Evolutionary conservation across 495 filamentous ascomycete species (phyloP).

Genomic region (Trichoderma reesei): DNA sequence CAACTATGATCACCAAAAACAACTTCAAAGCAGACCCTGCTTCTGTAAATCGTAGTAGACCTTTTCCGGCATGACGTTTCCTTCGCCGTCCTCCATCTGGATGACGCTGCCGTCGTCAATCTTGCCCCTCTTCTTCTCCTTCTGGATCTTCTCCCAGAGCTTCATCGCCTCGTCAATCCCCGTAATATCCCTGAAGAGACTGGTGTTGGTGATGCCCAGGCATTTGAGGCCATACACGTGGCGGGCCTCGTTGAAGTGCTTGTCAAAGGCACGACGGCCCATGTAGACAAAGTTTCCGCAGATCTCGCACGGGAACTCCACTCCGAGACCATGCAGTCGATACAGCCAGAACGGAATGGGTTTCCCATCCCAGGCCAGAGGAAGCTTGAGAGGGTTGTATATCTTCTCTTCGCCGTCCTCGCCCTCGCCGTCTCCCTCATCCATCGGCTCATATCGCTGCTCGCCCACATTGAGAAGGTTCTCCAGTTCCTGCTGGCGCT

Average conservation of each 20-base stretch:
- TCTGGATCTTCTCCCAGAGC: constrained; percentile 88
- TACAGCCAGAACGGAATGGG: constrained; percentile 99
- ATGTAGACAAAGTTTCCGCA: constrained; percentile 98
- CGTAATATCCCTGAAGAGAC: constrained; percentile 88
- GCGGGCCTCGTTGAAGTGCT: constrained; percentile 89
- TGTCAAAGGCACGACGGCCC: constrained; percentile 90
- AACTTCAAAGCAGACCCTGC: constrained; percentile 51
- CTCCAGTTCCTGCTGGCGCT: constrained; percentile 84
- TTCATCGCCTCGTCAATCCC: constrained; percentile 77
- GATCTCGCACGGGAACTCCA: constrained; percentile 91
- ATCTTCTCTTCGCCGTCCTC: constrained; percentile 75
- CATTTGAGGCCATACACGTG: constrained; percentile 92
- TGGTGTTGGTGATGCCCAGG: constrained; percentile 84
- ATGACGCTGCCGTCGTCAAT: constrained; percentile 71
- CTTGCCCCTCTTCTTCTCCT: constrained; percentile 71
- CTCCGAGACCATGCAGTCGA: constrained; percentile 88
- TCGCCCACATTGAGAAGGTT: constrained; percentile 63
- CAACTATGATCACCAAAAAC: neutral
- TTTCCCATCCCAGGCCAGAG: constrained; percentile 94
- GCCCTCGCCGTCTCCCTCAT: constrained; percentile 38
- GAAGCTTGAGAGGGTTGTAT: constrained; percentile 94
- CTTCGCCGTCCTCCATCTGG: constrained; percentile 96
- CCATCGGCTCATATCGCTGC: constrained; percentile 16
- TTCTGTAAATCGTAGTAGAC: constrained; percentile 82
- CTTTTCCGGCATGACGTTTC: constrained; percentile 98